These are phyloP conservation scores for Wallacemonas sp. DNA, from an alignment of 208 protist species.

Conservation along the genomic window DNA sequence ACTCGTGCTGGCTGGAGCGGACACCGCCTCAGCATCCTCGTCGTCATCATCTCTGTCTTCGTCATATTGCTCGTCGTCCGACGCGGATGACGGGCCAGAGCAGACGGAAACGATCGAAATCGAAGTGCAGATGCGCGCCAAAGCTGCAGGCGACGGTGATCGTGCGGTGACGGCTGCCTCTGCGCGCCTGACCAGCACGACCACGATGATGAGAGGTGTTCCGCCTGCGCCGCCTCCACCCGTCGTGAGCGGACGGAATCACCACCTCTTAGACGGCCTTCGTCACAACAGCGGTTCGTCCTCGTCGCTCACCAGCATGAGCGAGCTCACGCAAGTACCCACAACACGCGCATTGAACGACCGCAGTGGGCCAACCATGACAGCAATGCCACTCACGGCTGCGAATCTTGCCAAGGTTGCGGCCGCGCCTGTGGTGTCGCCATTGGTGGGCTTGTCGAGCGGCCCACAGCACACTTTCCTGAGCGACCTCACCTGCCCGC, in stretches of 20 bases:
- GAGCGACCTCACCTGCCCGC: conserved; percentile 62
- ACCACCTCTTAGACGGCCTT: background rate
- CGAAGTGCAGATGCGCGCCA: background rate
- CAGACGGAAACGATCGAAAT: conserved; percentile 6
- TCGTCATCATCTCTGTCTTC: too few species aligned
- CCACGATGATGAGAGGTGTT: too few species aligned
- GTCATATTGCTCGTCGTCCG: too few species aligned
- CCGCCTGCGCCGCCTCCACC: too few species aligned
- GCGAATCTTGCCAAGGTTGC: conserved; percentile 17
- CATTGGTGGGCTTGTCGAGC: background rate
- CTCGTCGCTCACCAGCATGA: background rate
- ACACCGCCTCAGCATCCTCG: too few species aligned
- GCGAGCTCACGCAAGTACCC: too few species aligned
- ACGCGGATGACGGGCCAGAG: too few species aligned
- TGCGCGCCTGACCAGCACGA: background rate
- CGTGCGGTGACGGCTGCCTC: too few species aligned
- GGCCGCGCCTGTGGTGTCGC: background rate
- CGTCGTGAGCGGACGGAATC: background rate
- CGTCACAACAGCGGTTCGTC: background rate
- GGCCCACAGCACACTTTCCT: conserved; percentile 36
- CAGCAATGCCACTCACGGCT: conserved; percentile 22
- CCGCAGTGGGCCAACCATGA: too few species aligned
- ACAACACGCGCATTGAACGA: too few species aligned
- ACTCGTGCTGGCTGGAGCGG: background rate
- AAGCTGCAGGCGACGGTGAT: background rate